These are phyloP conservation scores for Tillandsia leiboldiana DNA, from an alignment of 176 grass and related monocot species.

Conservation along the genomic window DNA sequence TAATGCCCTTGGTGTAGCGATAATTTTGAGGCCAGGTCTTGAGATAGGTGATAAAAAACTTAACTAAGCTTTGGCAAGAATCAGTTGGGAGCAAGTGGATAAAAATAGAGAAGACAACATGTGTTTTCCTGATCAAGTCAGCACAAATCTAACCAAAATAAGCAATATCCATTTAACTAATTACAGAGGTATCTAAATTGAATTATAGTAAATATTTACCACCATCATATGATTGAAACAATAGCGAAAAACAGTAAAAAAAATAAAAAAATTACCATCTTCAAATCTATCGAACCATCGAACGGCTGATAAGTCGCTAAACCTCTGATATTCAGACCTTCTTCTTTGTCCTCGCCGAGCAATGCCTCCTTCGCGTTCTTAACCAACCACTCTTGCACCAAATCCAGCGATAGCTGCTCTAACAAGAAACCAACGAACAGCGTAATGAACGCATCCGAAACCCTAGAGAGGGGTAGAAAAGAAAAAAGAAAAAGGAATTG, in stretches of 20 bases:
- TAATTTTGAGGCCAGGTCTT: no score
- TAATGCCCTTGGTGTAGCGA: no score
- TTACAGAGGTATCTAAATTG: no score
- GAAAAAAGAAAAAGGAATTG: neutral
- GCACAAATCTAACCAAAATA: no score
- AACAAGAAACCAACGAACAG: neutral
- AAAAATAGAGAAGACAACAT: neutral
- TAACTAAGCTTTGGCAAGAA: no score
- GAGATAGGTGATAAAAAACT: no score
- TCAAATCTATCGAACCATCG: slow-evolving; percentile 75
- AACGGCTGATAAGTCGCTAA: slow-evolving; percentile 71
- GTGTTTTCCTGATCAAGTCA: neutral
- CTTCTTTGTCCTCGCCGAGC: slow-evolving; percentile 18
- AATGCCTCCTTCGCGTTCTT: slow-evolving; percentile 38
- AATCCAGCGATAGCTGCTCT: slow-evolving; percentile 78
- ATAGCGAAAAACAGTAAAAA: neutral
- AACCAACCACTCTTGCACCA: slow-evolving; percentile 68
- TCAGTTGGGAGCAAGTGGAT: no score
- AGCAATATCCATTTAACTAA: no score
- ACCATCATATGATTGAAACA: no score
- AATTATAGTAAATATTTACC: no score
- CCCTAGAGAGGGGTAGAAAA: neutral
- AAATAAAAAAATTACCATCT: slow-evolving; percentile 54
- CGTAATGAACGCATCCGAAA: slow-evolving; percentile 2
- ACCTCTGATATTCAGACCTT: slow-evolving; percentile 57